These are phyloP conservation scores for Metschnikowia corniflorae DNA, from an alignment of 805 yeast genomes.

Conservation along the genomic window DNA sequence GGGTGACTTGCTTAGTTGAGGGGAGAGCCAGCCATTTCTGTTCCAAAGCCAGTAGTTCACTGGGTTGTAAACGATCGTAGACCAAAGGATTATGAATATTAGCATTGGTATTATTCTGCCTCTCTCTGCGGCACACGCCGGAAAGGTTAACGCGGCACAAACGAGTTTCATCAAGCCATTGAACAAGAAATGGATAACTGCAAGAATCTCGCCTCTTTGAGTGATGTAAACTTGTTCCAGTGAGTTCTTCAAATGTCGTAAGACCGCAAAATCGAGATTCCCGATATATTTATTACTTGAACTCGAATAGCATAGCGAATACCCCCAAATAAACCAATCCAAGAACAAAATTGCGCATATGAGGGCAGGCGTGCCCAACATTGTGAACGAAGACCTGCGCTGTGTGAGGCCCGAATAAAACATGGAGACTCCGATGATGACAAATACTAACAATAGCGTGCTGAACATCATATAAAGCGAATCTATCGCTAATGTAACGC, in stretches of 20 bases:
- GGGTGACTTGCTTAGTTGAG: conserved; percentile 30
- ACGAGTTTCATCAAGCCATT: conserved; percentile 37
- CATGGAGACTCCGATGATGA: conserved; percentile 34
- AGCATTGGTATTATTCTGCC: conserved; percentile 42
- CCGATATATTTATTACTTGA: conserved; percentile 36
- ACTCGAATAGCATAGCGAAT: conserved; percentile 38
- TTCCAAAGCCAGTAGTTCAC: conserved; percentile 47
- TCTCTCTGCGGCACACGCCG: conserved; percentile 43
- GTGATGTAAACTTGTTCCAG: conserved; percentile 23
- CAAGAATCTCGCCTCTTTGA: conserved; percentile 36
- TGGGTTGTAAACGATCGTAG: conserved; percentile 39
- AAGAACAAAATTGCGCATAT: conserved; percentile 30
- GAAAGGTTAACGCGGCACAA: conserved; percentile 40
- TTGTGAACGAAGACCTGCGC: conserved; percentile 38
- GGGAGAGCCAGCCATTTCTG: conserved; percentile 40
- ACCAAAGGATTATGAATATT: conserved; percentile 38
- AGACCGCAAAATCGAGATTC: conserved; percentile 27
- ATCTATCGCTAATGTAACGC: conserved; percentile 15
- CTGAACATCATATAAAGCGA: conserved; percentile 37
- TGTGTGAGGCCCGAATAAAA: conserved; percentile 44
- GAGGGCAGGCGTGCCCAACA: conserved; percentile 35
- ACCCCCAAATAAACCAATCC: conserved; percentile 46
- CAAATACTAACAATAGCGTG: conserved; percentile 29
- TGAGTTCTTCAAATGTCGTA: conserved; percentile 11
- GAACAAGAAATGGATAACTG: conserved; percentile 36